Evolutionary conservation across 2,329 filamentous ascomycete genomes (phyloP).

Genomic region (Cordyceps cicadae): DNA sequence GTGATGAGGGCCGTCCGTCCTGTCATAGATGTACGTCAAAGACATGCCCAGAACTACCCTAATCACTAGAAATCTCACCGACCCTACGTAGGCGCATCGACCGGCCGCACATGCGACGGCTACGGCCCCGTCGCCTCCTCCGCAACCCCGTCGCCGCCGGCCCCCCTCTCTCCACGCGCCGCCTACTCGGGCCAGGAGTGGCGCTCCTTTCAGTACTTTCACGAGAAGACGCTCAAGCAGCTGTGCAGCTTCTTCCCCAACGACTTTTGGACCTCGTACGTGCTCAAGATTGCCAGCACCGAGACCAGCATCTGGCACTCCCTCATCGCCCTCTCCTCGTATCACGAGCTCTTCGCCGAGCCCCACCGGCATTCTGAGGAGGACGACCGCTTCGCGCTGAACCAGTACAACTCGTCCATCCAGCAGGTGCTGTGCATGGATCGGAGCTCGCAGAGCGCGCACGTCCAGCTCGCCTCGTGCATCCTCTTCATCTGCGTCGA

Average conservation of each 20-base stretch:
- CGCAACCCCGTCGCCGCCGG: neutral
- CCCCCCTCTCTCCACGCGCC: neutral
- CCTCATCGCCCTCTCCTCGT: slow-evolving; percentile 10
- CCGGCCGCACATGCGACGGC: slow-evolving; percentile 11
- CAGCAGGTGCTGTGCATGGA: neutral
- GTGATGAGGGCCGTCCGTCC: slow-evolving; percentile 8
- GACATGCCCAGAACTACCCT: too few species aligned
- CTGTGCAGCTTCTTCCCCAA: slow-evolving; percentile 6
- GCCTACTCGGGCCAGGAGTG: slow-evolving; percentile 2
- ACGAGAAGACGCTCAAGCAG: slow-evolving; percentile 11
- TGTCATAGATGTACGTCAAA: slow-evolving; percentile 10
- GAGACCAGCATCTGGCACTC: slow-evolving; percentile 13
- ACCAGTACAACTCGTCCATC: slow-evolving; percentile 10
- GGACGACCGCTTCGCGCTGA: slow-evolving; percentile 5
- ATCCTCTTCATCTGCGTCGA: slow-evolving; percentile 12
- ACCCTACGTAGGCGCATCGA: slow-evolving; percentile 3
- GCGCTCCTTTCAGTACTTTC: slow-evolving; percentile 12
- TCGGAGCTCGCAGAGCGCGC: neutral
- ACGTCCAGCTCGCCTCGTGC: slow-evolving; percentile 10
- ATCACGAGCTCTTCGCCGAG: slow-evolving; percentile 9
- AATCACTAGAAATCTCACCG: too few species aligned
- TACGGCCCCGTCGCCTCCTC: neutral
- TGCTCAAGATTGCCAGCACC: slow-evolving; percentile 9
- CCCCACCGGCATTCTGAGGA: neutral
- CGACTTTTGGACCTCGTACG: slow-evolving; percentile 11